phyloP scores from a whole-genome alignment of 257 asterid genomes.

The Nicotiana noctiflora region DNA sequence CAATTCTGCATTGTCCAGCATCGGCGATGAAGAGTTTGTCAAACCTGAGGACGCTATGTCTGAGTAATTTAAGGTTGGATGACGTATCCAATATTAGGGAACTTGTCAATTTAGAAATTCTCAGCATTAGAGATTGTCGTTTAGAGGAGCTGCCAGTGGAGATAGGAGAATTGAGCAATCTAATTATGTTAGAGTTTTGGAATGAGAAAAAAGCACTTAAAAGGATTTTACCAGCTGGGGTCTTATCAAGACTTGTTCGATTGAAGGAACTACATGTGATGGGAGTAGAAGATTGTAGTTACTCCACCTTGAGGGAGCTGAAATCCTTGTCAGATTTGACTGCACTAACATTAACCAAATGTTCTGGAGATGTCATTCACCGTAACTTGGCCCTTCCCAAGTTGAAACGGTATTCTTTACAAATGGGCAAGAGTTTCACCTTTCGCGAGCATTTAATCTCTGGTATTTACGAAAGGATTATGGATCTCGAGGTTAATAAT shows the following conservation, averaged over 20 bases:
- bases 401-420: background rate
- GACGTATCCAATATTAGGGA: constrained; percentile 7
- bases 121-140: constrained; percentile 8
- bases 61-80: constrained; percentile 1
- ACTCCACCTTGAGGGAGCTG: constrained; percentile 3
- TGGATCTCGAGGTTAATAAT: background rate
- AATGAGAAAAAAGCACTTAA: background rate
- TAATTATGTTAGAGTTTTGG: constrained; percentile 15
- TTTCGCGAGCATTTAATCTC: background rate
- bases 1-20: background rate
- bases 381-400: background rate
- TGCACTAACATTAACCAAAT: background rate
- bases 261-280: constrained; percentile 16
- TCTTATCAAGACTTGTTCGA: constrained; percentile 1
- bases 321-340: background rate
- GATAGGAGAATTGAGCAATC: constrained; percentile 10
- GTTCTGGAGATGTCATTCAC: background rate
- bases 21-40: background rate
- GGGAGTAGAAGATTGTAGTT: background rate
- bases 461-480: background rate
- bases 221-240: constrained; percentile 3
- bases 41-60: constrained; percentile 11
- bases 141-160: constrained; percentile 7
- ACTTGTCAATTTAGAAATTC: constrained; percentile 16
- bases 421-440: too few species aligned